A percentile compares a stretch with the other conserved stretches of the same genome.
These are phyloP conservation scores for Picea glauca DNA, from an alignment of 75 land plant species.

Conservation along the genomic window DNA sequence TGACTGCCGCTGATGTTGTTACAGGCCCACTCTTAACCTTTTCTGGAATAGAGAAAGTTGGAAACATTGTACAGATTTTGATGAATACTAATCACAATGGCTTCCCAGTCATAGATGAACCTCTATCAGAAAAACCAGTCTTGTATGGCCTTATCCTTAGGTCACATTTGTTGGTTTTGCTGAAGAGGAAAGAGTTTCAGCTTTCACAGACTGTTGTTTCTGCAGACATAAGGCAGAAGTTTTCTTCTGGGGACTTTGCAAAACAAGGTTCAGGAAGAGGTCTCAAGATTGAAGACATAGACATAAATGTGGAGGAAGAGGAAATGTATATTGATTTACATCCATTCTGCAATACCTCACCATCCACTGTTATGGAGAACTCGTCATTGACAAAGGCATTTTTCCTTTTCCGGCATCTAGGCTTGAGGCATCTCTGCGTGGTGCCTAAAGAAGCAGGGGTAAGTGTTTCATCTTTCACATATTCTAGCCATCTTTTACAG, in stretches of 20 bases:
- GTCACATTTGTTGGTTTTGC: constrained; percentile 49
- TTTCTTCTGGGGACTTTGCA: constrained; percentile 51
- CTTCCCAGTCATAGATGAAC: constrained; percentile 63
- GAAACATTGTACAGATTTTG: constrained; percentile 53
- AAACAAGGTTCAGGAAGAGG: constrained; percentile 60
- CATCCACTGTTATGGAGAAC: constrained; percentile 82
- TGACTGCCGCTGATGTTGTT: constrained; percentile 62
- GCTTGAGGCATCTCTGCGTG: constrained; percentile 74
- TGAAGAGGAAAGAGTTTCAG: constrained; percentile 63
- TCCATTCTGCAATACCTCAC: constrained; percentile 73
- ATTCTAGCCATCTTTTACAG: no score
- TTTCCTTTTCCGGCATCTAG: constrained; percentile 72
- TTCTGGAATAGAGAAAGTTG: constrained; percentile 47
- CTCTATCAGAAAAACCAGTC: constrained; percentile 26
- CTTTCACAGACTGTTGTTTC: constrained; percentile 4
- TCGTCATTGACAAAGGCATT: constrained; percentile 85
- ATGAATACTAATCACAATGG: constrained; percentile 67
- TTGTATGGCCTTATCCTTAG: constrained; percentile 73
- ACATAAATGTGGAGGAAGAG: constrained; percentile 53
- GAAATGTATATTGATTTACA: constrained; percentile 81
- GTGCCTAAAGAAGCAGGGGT: constrained; percentile 78
- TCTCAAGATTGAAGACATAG: constrained; percentile 46
- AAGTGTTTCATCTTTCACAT: constrained; percentile 10
- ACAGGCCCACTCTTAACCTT: constrained; percentile 36
- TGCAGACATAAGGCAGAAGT: constrained; percentile 22